Evolutionary conservation across 305 asterid genomes (phyloP).

Genomic region (Petunia hybrid): DNA sequence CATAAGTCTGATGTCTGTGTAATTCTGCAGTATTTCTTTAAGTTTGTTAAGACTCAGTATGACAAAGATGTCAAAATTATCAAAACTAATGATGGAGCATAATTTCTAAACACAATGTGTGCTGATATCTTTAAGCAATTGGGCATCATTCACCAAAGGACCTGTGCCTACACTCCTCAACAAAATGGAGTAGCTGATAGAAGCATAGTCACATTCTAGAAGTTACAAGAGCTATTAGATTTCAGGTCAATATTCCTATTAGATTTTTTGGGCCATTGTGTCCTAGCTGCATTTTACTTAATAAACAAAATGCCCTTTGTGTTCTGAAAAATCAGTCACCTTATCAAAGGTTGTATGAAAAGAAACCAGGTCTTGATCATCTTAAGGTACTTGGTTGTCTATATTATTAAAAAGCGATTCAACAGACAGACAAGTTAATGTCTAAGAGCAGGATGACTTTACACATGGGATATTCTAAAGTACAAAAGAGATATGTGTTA

Average conservation of each 20-base stretch:
- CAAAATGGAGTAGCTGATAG: slow-evolving; percentile 6
- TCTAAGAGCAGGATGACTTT: too few relatives aligned
- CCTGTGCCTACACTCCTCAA: not conserved
- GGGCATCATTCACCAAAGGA: not conserved
- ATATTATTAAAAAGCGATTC: too few relatives aligned
- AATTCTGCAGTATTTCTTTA: not conserved
- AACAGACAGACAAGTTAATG: too few relatives aligned
- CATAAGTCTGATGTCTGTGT: not conserved
- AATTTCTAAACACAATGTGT: too few relatives aligned
- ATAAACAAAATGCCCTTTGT: not conserved
- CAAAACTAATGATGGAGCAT: not conserved
- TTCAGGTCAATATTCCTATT: not conserved
- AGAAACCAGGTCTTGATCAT: too few relatives aligned
- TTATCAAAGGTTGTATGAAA: not conserved
- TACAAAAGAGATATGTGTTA: too few relatives aligned
- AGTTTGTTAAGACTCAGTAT: not conserved
- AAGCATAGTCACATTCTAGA: not conserved
- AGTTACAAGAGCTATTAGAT: not conserved
- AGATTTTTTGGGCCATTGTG: not conserved
- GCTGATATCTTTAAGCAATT: not conserved
- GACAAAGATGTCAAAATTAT: not conserved
- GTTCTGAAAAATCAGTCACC: not conserved
- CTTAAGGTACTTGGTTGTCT: too few relatives aligned
- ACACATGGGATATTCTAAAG: too few relatives aligned
- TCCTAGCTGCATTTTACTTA: not conserved